Conservation (phyloP, 345 rosid species). For the Alliaria petiolata region DNA sequence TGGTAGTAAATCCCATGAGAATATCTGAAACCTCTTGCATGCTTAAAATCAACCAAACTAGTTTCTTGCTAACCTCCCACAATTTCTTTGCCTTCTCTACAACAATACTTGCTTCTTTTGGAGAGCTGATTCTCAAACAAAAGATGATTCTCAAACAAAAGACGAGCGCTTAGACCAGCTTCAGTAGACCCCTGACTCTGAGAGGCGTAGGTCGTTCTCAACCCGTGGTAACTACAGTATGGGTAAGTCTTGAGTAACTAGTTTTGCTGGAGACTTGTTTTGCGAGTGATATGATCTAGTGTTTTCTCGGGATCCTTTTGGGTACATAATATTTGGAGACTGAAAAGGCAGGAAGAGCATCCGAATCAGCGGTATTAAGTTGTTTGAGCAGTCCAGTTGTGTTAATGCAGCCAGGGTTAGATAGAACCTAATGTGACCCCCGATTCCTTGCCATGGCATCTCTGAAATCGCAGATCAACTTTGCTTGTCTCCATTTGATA, state of each 20-base stretch:
- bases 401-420: not conserved
- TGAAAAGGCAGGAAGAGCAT: not conserved
- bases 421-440: not conserved
- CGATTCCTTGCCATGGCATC: not conserved
- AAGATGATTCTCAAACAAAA: slow-evolving; percentile 64
- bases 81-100: slow-evolving; percentile 45
- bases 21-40: not conserved
- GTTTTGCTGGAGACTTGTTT: not conserved
- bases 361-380: not conserved
- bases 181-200: slow-evolving; percentile 70
- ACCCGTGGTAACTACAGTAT: slow-evolving; percentile 34
- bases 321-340: not conserved
- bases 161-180: slow-evolving; percentile 68
- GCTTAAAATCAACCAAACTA: slow-evolving; percentile 19
- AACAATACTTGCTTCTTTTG: slow-evolving; percentile 63
- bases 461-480: not conserved
- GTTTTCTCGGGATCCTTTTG: not conserved
- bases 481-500: not conserved
- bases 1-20: not conserved
- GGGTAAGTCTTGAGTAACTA: not conserved
- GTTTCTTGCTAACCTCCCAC: slow-evolving; percentile 20
- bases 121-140: slow-evolving; percentile 63
- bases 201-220: slow-evolving; percentile 64
- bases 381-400: not conserved
- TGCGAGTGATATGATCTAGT: not conserved